Base-by-base conservation (phyloP, 495 filamentous ascomycete genomes). In the Daldinia concentrica region DNA sequence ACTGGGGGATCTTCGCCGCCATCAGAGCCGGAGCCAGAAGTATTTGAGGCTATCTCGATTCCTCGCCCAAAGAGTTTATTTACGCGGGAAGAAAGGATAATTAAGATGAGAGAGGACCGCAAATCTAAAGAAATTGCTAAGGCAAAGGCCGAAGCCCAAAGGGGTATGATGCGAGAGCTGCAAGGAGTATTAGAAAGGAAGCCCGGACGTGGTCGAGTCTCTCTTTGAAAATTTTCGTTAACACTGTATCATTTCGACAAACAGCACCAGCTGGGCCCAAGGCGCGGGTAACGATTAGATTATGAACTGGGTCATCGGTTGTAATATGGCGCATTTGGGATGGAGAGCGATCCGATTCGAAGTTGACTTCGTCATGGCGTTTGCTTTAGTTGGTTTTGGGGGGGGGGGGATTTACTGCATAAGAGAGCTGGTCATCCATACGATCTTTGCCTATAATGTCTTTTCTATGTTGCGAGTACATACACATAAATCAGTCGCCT, bases 161-260 rank as follows among this genome's bases (percentile, higher is more conserved):
- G 91, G 26, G 90, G 90, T 68, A 95, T 99, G 93, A 84, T 98
- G 71, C 90, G 90, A 74, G 95, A 99, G 77, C 83, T 99, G 17
- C 70, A 72, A 64, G 76, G 76, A 19, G 76, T 78, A 39, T 57
- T 78, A 39, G 74, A 66, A 57, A 72, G 64, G 43, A 76, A 76
- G 57, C 65, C 67, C 17, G 34, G 59, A 7, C 72, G 64, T 50
- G 76, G 68, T 26, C 73, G 76, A 58, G 43, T 70, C 60, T 78
- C 76, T 55, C 69, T 78, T 52, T 78, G 34, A 48, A 71, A 54
- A 36, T 45, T 66, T 56, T 58, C 45, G 29, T 73, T 60, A 57
- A 24, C 37, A 34, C 43, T 73, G 66, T 73, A 73, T 73, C 58
- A 69, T 58, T 66, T 59, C 61, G 48, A 69, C 62, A 59, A 58